Base-by-base conservation (phyloP, 177 flowering plant genomes). In the Vitis hybrid region DNA sequence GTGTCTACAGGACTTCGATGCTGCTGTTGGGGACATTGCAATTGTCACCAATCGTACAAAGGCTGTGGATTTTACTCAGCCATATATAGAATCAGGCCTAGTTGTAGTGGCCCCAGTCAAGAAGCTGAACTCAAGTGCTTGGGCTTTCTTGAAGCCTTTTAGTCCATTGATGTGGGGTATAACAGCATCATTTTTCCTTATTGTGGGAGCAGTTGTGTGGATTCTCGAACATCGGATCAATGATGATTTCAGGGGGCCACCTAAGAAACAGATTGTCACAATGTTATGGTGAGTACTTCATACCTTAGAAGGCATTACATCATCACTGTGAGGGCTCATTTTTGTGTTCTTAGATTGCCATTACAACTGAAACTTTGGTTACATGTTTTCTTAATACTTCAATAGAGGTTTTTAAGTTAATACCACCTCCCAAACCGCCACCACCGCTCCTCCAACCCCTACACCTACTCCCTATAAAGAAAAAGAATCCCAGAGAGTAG, bases 231-330 rank as follows among this genome's bases (percentile, higher is more conserved):
- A 95, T 70, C 80, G 94, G 69, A 78, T 70, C 30, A 95, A 95
- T 68, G 92, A 93, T 59, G 98, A 93, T 59, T 95, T 95, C 72
- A 86, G 99, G 4, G 99, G 99, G 3, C 84, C 98, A 23, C 98
- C 98, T 50, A 85, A 57, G 70, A 74, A 80, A 67, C 98, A 95
- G 75, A 9, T 88, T 15, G 77, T 84, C 62, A 95, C 99, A 32
- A 75, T 91, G 65, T 67, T 95, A 23, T 95, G 99, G 99, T 91
- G 74, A 86, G 91, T 65, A 73, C 56, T 8, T 64, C 6, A 32
- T 10, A 48, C 60, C 2, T 19, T 10, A 40, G 48, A 40, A 8
- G 48, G 48, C 48, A 5, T 40, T 40, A 40, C 48, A 40, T 8
- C 9, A 8, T 40, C 48, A 40, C 48, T 40, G 48, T 0, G 48